These are phyloP conservation scores for Stagonosporopsis rhizophila DNA, from an alignment of 2,329 filamentous ascomycete species.

Conservation along the genomic window DNA sequence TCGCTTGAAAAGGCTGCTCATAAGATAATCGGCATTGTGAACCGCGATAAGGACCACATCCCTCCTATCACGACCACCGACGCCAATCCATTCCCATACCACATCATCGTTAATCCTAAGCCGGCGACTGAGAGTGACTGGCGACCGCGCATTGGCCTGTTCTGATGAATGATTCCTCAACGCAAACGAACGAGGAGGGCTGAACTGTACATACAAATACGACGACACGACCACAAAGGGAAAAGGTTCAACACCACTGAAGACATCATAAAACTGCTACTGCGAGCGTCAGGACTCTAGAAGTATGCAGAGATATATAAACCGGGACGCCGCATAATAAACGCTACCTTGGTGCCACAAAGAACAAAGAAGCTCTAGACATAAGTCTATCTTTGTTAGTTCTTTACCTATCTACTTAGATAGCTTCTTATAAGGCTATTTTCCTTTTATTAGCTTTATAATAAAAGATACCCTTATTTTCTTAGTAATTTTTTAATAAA, in stretches of 20 bases:
- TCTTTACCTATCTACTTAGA: no score
- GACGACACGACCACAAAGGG: constrained; percentile 18
- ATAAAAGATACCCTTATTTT: no score
- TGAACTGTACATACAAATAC: constrained; percentile 31
- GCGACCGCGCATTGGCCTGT: constrained; percentile 74
- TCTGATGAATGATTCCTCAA: constrained; percentile 22
- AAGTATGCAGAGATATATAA: background rate
- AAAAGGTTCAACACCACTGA: constrained; percentile 36
- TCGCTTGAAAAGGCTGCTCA: constrained; percentile 85
- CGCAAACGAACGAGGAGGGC: constrained; percentile 6
- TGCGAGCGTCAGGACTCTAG: background rate
- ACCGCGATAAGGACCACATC: constrained; percentile 92
- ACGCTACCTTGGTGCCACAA: no score
- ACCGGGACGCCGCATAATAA: no score
- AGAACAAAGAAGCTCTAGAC: no score
- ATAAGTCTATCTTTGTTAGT: no score
- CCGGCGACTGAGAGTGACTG: constrained; percentile 67
- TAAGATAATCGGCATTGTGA: constrained; percentile 88
- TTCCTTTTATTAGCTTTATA: no score
- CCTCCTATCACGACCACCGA: constrained; percentile 94
- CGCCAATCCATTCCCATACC: constrained; percentile 92
- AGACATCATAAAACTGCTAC: constrained; percentile 1
- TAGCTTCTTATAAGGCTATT: no score
- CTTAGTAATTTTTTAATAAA: no score
- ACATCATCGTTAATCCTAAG: constrained; percentile 87